Evolutionary conservation across 2,329 filamentous ascomycete genomes (phyloP).

Genomic region (Trichoderma harzianum): DNA sequence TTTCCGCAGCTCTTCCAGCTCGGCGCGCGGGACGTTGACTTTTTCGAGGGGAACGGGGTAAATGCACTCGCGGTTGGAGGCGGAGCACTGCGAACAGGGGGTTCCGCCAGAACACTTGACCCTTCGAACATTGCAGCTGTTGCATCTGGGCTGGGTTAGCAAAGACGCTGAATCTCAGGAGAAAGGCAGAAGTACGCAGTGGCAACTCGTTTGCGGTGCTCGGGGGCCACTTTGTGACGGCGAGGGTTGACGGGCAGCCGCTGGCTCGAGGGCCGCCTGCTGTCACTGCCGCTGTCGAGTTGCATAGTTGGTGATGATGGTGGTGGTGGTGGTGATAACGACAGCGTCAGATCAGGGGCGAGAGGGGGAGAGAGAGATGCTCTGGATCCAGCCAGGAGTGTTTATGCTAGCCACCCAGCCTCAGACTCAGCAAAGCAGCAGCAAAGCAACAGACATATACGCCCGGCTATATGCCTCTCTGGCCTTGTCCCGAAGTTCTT

Average conservation of each 20-base stretch:
- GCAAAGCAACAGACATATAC: neutral
- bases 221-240: constrained; percentile 45
- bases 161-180: neutral
- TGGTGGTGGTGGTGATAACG: neutral
- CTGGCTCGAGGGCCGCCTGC: constrained; percentile 25
- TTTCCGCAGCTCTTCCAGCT: constrained; percentile 41
- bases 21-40: constrained; percentile 39
- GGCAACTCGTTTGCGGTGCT: constrained; percentile 47
- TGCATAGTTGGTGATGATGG: constrained; percentile 25
- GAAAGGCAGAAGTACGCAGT: constrained; percentile 38
- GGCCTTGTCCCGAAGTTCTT: neutral
- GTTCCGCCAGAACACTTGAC: constrained; percentile 50
- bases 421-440: neutral
- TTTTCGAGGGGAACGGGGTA: constrained; percentile 46
- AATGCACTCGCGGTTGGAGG: constrained; percentile 43
- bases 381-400: neutral
- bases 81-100: constrained; percentile 46
- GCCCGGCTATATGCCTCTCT: neutral
- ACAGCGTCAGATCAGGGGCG: neutral
- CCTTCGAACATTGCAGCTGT: constrained; percentile 50
- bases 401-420: neutral
- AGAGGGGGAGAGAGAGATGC: neutral
- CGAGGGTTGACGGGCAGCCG: constrained; percentile 50
- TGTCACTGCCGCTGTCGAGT: constrained; percentile 26
- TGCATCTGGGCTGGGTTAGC: constrained; percentile 39